Evolutionary conservation across 108 stramenopile species (phyloP), one percentile per base, ranked within the genome.

Genomic region (Nannochloropsis salina): DNA sequence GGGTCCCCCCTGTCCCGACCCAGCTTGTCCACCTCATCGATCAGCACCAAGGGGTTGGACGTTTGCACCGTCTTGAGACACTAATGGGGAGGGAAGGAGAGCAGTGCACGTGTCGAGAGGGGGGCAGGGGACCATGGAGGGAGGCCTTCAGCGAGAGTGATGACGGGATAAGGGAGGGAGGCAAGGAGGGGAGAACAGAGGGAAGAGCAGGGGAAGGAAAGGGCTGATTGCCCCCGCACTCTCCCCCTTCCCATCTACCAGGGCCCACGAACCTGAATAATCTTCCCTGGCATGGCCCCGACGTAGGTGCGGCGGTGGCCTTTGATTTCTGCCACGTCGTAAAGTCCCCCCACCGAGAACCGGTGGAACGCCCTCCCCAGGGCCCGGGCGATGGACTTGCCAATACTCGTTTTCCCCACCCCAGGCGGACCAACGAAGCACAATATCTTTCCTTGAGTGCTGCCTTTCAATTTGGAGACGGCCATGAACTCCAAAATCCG

Each of bases 1-100:
- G 98, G 98, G 89, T 99, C 97, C 21, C 98, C 98, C 21, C 84
- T 10, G 41, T 95, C 95, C 74, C 89, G 88, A 6, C 96, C 96
- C 8, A 99, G 90, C 87, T 99, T 99, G 87, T 99, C 99, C 84
- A 99, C 95, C 86, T 99, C 99, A 86, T 99, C 99, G 86, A 99
- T 98, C 42, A 99, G 89, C 3, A 99, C 91, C 9, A 99, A 87
- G 41, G 97, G 97, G 89, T 99, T 98, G 80, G 90, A 90, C 9
- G 93, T 90, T 18, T 93, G 92, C 3, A 94, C 93, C 9, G 91
- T 92, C 86, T 98, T 99, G 42, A 99, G 93, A 79, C 96, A 94
- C 88, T 99, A 96, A 97, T 95, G 11, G 94, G 92, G 85, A 96
- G 97, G 83, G 61, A 8, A 2, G 61, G 15, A 3, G 6, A 31